Conservation (phyloP, 139 green algal species). For the Chlorella sp. region DNA sequence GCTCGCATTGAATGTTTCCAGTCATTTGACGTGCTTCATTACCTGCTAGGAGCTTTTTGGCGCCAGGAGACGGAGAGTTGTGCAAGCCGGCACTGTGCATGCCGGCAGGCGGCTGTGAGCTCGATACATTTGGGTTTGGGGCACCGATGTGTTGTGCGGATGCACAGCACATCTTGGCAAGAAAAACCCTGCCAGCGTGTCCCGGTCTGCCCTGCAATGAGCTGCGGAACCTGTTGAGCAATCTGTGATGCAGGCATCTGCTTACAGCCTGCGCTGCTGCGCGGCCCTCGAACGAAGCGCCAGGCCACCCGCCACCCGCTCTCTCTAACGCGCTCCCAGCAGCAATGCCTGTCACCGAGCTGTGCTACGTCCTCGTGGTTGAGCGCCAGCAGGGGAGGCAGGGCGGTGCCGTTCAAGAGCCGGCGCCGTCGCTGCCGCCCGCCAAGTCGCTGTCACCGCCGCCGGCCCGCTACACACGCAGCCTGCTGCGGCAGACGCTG, state of each 20-base stretch:
- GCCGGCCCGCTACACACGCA: constrained; percentile 72
- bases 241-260: too few species aligned
- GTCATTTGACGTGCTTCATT: too few species aligned
- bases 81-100: too few species aligned
- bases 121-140: too few species aligned
- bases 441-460: background rate
- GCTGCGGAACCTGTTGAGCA: too few species aligned
- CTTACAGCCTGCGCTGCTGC: background rate
- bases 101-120: too few species aligned
- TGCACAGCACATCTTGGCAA: too few species aligned
- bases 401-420: background rate
- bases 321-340: background rate
- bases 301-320: background rate
- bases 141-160: too few species aligned
- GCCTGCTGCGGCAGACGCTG: constrained; percentile 69
- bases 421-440: background rate
- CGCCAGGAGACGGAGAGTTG: too few species aligned
- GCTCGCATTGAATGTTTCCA: too few species aligned
- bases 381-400: background rate
- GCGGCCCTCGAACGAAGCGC: background rate
- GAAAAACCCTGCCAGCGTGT: background rate
- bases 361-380: background rate
- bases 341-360: background rate
- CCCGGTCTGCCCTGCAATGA: too few species aligned
- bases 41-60: too few species aligned